Evolutionary conservation across 192 early-diverging fungal species (phyloP).

Genomic region (Jimgerdemannia flammicorona): DNA sequence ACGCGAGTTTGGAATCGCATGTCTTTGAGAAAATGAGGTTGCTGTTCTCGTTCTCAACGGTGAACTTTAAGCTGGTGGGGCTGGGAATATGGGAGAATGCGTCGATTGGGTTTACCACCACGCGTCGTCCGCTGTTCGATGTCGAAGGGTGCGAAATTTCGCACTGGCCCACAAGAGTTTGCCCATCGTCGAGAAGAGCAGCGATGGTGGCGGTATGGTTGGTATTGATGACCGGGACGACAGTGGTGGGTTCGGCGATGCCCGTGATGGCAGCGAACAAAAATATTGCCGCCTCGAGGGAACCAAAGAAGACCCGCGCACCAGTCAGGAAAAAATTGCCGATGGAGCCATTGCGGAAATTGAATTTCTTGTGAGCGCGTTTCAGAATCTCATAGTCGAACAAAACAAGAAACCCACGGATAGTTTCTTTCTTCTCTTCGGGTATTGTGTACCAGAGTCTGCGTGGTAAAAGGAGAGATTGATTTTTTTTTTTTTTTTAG

Average conservation of each 20-base stretch:
- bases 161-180: constrained; percentile 65
- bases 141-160: constrained; percentile 67
- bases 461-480: not conserved
- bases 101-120: constrained; percentile 32
- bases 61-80: constrained; percentile 20
- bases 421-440: constrained; percentile 57
- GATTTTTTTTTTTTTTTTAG: not conserved
- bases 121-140: not conserved
- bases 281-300: constrained; percentile 68
- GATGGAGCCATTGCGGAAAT: constrained; percentile 70
- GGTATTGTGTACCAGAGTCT: constrained; percentile 49
- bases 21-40: constrained; percentile 58
- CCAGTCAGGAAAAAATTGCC: constrained; percentile 82
- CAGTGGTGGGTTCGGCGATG: constrained; percentile 57
- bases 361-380: constrained; percentile 57
- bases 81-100: constrained; percentile 31
- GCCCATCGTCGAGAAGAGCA: constrained; percentile 59
- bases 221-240: constrained; percentile 67
- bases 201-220: constrained; percentile 63
- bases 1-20: constrained; percentile 30
- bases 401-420: constrained; percentile 66
- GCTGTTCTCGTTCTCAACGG: constrained; percentile 5
- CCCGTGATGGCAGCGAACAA: constrained; percentile 68
- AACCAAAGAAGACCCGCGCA: constrained; percentile 69
- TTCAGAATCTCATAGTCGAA: constrained; percentile 67